Conservation (phyloP, 2,329 filamentous ascomycete species). For the Botrytis medusae region DNA sequence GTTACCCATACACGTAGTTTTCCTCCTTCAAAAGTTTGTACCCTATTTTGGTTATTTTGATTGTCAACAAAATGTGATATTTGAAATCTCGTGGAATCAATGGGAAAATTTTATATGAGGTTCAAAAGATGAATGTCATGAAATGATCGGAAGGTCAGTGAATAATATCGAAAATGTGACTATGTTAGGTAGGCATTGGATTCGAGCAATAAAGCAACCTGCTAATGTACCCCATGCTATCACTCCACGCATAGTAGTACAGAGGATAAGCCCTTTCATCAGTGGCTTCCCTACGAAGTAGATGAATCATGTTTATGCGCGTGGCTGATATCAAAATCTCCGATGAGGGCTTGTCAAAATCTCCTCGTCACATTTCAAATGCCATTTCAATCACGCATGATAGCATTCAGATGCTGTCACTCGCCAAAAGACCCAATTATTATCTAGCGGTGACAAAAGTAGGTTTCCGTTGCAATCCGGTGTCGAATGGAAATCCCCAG, state of each 20-base stretch:
- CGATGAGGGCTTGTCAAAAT: not conserved
- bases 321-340: not conserved
- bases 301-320: not conserved
- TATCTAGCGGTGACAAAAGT: not conserved
- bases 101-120: not conserved
- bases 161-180: not conserved
- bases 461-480: not conserved
- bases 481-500: not conserved
- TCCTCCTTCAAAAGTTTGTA: not conserved
- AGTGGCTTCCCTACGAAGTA: not conserved
- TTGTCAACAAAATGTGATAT: not conserved
- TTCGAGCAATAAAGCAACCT: not conserved
- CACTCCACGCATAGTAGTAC: not conserved
- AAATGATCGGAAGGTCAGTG: not conserved
- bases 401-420: not conserved
- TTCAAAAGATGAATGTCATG: not conserved
- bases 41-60: not conserved
- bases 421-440: not conserved
- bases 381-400: not conserved
- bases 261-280: not conserved
- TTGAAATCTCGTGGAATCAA: not conserved
- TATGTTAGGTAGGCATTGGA: not conserved
- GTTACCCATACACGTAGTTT: not conserved
- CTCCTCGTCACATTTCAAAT: not conserved
- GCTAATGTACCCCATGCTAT: not conserved